Evolutionary conservation across 179 eudicot species (phyloP).

Genomic region (Heliamphora pulchella): DNA sequence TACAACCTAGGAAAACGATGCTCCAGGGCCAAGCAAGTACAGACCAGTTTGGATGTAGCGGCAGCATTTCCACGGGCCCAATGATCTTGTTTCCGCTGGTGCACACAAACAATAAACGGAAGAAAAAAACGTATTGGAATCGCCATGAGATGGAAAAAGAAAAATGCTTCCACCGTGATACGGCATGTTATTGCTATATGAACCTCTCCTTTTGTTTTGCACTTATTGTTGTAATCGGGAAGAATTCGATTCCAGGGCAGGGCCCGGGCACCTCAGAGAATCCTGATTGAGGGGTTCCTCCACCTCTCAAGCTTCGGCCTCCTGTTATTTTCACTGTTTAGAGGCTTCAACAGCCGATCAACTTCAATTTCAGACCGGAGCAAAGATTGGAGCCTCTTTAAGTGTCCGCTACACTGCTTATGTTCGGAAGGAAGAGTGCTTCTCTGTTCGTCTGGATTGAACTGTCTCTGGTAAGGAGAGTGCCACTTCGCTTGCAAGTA

Average conservation of each 20-base stretch:
- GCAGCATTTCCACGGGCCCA: neutral
- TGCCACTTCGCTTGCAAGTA: slow-evolving; percentile 88
- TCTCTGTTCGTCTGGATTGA: slow-evolving; percentile 25
- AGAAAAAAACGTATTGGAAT: neutral
- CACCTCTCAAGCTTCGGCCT: slow-evolving; percentile 43
- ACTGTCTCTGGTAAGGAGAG: slow-evolving; percentile 52
- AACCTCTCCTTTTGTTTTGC: neutral
- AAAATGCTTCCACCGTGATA: slow-evolving; percentile 11
- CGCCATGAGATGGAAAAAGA: slow-evolving; percentile 14
- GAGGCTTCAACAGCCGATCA: slow-evolving; percentile 41
- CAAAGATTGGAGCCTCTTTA: slow-evolving; percentile 50
- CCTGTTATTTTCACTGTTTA: slow-evolving; percentile 37
- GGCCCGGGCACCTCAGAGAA: slow-evolving; percentile 24
- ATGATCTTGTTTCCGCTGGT: neutral
- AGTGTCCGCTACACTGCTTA: slow-evolving; percentile 52
- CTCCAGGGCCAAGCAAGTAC: slow-evolving; percentile 2
- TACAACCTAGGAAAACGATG: neutral
- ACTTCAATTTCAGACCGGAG: slow-evolving; percentile 48
- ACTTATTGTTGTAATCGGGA: neutral
- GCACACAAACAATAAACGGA: neutral
- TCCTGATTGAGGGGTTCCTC: slow-evolving; percentile 34
- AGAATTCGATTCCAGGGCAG: neutral
- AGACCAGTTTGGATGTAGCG: neutral
- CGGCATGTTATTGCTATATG: slow-evolving; percentile 8
- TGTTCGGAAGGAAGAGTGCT: slow-evolving; percentile 27